Conservation (phyloP, 306 rosid species). For the Rosa lucieae region DNA sequence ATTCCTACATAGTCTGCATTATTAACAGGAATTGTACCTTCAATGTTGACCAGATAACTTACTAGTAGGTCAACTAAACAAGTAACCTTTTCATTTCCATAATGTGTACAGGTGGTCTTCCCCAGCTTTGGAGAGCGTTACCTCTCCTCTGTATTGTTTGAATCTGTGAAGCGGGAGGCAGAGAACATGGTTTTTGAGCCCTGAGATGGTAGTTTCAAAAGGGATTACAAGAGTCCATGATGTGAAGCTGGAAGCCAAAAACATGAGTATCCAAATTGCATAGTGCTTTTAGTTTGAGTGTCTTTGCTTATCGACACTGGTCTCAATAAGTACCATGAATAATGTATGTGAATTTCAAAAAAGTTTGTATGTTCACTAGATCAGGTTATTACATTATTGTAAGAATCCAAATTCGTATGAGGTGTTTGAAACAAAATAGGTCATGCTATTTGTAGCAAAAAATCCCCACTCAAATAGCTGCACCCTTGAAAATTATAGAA, state of each 20-base stretch:
- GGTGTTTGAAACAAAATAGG: too few relatives aligned
- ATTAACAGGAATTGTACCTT: neutral
- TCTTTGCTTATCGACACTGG: slow-evolving; percentile 5
- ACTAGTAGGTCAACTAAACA: neutral
- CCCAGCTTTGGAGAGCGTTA: slow-evolving; percentile 96
- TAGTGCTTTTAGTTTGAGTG: slow-evolving; percentile 14
- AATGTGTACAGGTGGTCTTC: slow-evolving; percentile 53
- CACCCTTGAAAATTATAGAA: too few relatives aligned
- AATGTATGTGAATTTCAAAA: neutral
- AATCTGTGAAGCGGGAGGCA: slow-evolving; percentile 62
- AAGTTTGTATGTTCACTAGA: neutral
- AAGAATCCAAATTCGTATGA: too few relatives aligned
- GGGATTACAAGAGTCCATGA: slow-evolving; percentile 12
- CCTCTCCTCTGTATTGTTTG: slow-evolving; percentile 71
- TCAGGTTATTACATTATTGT: too few relatives aligned
- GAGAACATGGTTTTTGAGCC: slow-evolving; percentile 62
- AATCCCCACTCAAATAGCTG: too few relatives aligned
- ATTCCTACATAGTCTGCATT: neutral
- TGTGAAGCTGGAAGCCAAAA: slow-evolving; percentile 9
- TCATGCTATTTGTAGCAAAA: too few relatives aligned
- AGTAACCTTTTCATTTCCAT: slow-evolving; percentile 15
- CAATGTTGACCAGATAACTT: neutral
- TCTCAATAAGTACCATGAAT: slow-evolving; percentile 16
- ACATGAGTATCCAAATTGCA: slow-evolving; percentile 17
- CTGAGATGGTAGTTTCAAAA: slow-evolving; percentile 23